phyloP scores from a whole-genome alignment of 495 filamentous ascomycete species.

The Penicillium arizonense region DNA sequence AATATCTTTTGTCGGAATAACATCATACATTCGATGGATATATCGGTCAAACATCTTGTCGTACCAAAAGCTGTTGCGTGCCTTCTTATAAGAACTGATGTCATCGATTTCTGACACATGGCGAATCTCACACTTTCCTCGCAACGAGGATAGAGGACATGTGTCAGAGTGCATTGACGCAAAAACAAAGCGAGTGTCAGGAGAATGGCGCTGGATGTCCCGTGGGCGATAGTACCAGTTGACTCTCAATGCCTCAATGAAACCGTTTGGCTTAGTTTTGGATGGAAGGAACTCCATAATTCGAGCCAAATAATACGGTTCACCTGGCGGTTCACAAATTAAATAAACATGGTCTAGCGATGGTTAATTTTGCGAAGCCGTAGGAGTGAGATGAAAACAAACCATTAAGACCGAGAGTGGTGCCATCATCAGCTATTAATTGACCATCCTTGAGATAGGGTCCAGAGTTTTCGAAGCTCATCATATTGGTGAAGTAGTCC shows the following conservation, averaged over 20 bases:
- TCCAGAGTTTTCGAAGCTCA: constrained; percentile 73
- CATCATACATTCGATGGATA: constrained; percentile 95
- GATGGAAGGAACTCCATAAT: constrained; percentile 96
- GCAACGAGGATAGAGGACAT: constrained; percentile 85
- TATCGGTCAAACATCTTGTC: constrained; percentile 98
- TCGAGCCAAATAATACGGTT: constrained; percentile 95
- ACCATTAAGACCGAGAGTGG: constrained; percentile 82
- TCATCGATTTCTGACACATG: constrained; percentile 84
- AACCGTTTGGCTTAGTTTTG: constrained; percentile 65
- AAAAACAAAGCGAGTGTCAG: constrained; percentile 85
- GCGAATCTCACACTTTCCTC: constrained; percentile 85
- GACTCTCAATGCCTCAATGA: constrained; percentile 83
- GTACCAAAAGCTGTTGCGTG: constrained; percentile 88
- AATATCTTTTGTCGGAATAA: constrained; percentile 86
- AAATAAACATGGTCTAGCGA: constrained; percentile 89
- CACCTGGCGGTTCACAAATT: constrained; percentile 94
- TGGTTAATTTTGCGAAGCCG: constrained; percentile 21
- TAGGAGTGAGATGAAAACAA: constrained; percentile 36
- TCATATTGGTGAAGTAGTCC: constrained; percentile 67
- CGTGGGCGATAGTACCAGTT: constrained; percentile 99
- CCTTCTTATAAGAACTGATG: constrained; percentile 79
- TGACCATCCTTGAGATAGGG: constrained; percentile 72
- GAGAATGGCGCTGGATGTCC: constrained; percentile 88
- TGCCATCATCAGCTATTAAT: constrained; percentile 88
- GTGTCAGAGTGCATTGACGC: constrained; percentile 98